A percentile compares a stretch with the other conserved stretches of the same genome.
phyloP scores from a whole-genome alignment of 2,329 filamentous ascomycete genomes.

The Parastagonospora nodorum region DNA sequence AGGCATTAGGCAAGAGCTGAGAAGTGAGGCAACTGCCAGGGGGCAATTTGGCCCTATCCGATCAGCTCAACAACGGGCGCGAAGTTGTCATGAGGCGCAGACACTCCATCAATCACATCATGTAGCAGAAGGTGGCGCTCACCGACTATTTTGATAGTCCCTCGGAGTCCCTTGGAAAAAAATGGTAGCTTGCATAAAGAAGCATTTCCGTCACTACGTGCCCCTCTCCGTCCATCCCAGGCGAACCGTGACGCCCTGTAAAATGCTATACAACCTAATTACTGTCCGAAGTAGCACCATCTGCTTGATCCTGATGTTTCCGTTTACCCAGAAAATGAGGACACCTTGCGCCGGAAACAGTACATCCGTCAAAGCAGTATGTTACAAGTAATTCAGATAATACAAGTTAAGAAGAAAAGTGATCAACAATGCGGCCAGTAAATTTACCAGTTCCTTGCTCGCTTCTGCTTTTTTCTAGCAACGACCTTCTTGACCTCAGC shows the following conservation, averaged over 20 bases:
- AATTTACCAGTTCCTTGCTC: slow-evolving; percentile 29
- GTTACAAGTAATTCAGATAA: slow-evolving; percentile 23
- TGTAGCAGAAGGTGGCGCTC: no score
- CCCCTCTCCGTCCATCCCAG: slow-evolving; percentile 5
- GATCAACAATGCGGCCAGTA: slow-evolving; percentile 9
- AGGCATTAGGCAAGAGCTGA: slow-evolving; percentile 1
- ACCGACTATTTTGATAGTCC: no score
- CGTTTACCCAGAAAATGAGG: not conserved
- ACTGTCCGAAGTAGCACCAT: slow-evolving; percentile 3
- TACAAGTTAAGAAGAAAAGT: slow-evolving; percentile 17
- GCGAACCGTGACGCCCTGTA: slow-evolving; percentile 21
- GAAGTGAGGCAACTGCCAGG: slow-evolving; percentile 23
- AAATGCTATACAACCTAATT: slow-evolving; percentile 20
- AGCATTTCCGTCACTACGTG: slow-evolving; percentile 9
- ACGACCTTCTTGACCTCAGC: slow-evolving; percentile 34
- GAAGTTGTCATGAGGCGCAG: not conserved
- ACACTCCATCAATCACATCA: no score
- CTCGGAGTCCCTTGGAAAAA: not conserved
- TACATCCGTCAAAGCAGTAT: slow-evolving; percentile 18
- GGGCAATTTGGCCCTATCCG: slow-evolving; percentile 15
- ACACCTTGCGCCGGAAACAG: slow-evolving; percentile 20
- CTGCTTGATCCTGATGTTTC: not conserved
- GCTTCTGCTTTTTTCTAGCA: slow-evolving; percentile 38
- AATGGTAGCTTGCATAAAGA: not conserved
- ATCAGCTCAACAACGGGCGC: slow-evolving; percentile 11